Evolutionary conservation across 2,329 filamentous ascomycete genomes (phyloP), one percentile per base, ranked within the genome.

Genomic region (Fusarium sororula): DNA sequence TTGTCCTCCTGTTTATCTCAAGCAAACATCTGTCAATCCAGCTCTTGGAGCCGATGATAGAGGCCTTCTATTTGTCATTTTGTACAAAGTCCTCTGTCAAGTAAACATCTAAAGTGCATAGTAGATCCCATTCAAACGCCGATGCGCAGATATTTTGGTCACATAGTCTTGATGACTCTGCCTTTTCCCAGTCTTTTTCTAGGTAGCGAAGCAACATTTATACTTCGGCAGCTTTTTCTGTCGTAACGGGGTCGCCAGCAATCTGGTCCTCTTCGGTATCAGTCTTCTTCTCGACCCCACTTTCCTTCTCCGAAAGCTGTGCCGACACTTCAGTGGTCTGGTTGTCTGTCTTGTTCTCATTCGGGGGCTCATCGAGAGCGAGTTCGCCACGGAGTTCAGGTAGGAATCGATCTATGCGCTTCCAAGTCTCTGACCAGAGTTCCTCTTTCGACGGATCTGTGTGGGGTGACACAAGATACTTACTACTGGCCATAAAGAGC

Each of bases 401-500:
- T 59, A 92, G 75, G 80, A 92, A 92, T 18, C 90, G 85, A 76
- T 92, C 90, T 68, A 92, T 89, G 38, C 90, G 85, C 79, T 91
- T 91, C 90, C 87, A 91, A 8, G 87, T 91, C 80, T 92, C 90
- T 20, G 82, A 84, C 89, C 86, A 92, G 24, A 91, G 84, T 78
- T 85, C 86, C 80, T 87, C 87, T 77, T 88, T 88, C 10, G 83
- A 84, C 4, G 86, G 79, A 71, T 91, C 87, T 75, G 87, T 83
- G 72, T 83, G 86, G 18, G 94, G 94, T 3, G 93, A 89, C 1
- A 94, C 91, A 10, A 99, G 89, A 78, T 94, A 95, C 41, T 93
- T 95, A 57, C 93, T 95, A 80, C 92, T 96, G 11, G 93, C 91
- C 95, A 99, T 98, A 78, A 99, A 96, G 15, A 99, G 87, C 30